Base-by-base conservation (phyloP, 1,139 yeast genomes). In the Suhomyces anneliseae region DNA sequence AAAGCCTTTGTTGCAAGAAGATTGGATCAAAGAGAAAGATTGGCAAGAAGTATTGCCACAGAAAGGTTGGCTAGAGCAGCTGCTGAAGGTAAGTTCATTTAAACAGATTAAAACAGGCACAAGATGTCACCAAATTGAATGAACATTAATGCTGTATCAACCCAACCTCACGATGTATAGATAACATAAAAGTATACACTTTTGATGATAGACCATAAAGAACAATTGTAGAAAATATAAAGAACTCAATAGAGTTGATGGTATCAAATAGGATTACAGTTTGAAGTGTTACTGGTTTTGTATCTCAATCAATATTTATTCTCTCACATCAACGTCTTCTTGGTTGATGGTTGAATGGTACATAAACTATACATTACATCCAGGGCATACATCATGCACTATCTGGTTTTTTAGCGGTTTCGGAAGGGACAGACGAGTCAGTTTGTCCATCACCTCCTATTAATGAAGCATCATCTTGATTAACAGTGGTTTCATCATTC, bases 41-140 rank as follows among this genome's bases (percentile, higher is more conserved):
- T 84, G 45, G 82, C 87, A 0, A 83, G 81, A 53, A 80, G 83
- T 39, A 71, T 85, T 40, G 82, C 85, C 0, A 83, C 90, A 0
- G 89, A 85, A 57, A 69, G 82, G 42, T 60, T 75, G 49, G 76
- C 72, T 6, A 62, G 68, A 59, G 82, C 66, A 50, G 79, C 69
- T 44, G 81, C 73, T 31, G 79, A 75, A 51, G 77, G 78, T 10
- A 59, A 29, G 32, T 29, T 29, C 32, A 6, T 29, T 11, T 29
- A 19, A 19, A 19, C 4, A 19, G 24, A 19, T 19, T 6, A 6
- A 19, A 19, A 19, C 24, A 19, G 24, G 3, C 24, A 19, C 6
- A 19, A 19, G 6, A 19, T 4, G 24, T 19, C 7, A 29, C 6
- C 32, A 9, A 29, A 9, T 29, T 29, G 32, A 29, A 29, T 29